Evolutionary conservation across 2,329 filamentous ascomycete genomes (phyloP), one percentile per base, ranked within the genome.

Genomic region (Trichophyton benhamiae): DNA sequence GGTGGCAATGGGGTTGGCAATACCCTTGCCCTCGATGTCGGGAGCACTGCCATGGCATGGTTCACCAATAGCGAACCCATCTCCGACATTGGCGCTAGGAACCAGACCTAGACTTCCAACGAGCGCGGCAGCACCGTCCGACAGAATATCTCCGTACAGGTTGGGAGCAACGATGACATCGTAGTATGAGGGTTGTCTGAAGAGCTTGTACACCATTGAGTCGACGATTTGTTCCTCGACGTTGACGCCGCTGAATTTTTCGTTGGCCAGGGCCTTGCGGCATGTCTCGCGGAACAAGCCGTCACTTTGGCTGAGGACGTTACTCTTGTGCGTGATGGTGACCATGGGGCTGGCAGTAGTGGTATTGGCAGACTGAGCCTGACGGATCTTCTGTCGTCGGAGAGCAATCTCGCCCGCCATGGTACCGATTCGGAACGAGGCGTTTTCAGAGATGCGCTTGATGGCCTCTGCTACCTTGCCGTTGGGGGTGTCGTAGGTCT

Each of bases 191-290:
- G 94, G 94, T 77, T 97, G 90, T 65, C 92, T 89, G 85, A 97
- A 97, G 62, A 99, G 87, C 81, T 97, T 97, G 84, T 97, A 97
- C 62, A 97, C 91, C 94, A 99, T 99, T 64, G 87, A 92, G 78
- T 99, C 94, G 65, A 99, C 92, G 68, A 99, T 99, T 79, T 99
- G 94, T 81, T 97, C 94, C 77, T 97, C 94, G 60, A 96, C 81
- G 48, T 78, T 77, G 60, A 95, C 79, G 25, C 55, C 58, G 0
- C 77, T 75, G 78, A 89, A 96, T 66, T 79, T 81, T 11, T 82
- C 67, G 59, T 81, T 80, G 30, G 84, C 81, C 7, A 97, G 85
- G 3, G 89, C 89, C 33, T 81, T 80, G 67, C 88, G 86, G 15
- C 89, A 84, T 3, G 88, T 88, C 68, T 87, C 80, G 67, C 94